These are phyloP conservation scores for Inga laurina DNA, from an alignment of 306 rosid species.

Conservation along the genomic window DNA sequence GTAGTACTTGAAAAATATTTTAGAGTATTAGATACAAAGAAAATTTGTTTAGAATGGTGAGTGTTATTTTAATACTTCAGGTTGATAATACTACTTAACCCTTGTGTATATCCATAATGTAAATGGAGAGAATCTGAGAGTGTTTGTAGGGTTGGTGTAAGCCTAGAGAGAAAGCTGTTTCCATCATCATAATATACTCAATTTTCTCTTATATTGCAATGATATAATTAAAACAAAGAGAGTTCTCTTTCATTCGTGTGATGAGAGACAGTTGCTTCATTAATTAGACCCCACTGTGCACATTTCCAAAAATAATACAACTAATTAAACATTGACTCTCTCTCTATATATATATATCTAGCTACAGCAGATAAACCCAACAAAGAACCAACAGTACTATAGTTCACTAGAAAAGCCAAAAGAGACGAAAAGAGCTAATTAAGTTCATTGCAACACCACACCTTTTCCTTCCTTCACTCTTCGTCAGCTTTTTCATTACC, in stretches of 20 bases:
- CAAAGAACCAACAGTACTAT: constrained; percentile 40
- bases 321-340: background rate
- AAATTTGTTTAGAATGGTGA: no score
- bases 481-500: constrained; percentile 30
- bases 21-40: no score
- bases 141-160: constrained; percentile 18
- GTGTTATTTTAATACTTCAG: no score
- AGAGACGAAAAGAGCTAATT: constrained; percentile 14
- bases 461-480: constrained; percentile 26
- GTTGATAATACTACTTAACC: no score
- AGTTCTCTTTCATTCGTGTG: constrained; percentile 47
- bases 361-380: constrained; percentile 17
- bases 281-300: background rate
- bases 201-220: constrained; percentile 21
- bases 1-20: no score
- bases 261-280: constrained; percentile 45
- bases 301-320: background rate
- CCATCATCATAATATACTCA: background rate
- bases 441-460: constrained; percentile 3
- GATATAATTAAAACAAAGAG: constrained; percentile 5
- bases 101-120: background rate
- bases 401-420: constrained; percentile 52
- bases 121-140: background rate
- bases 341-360: background rate
- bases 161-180: constrained; percentile 41